Conservation (phyloP, 2,329 filamentous ascomycete genomes). For the Colletotrichum kahawae region DNA sequence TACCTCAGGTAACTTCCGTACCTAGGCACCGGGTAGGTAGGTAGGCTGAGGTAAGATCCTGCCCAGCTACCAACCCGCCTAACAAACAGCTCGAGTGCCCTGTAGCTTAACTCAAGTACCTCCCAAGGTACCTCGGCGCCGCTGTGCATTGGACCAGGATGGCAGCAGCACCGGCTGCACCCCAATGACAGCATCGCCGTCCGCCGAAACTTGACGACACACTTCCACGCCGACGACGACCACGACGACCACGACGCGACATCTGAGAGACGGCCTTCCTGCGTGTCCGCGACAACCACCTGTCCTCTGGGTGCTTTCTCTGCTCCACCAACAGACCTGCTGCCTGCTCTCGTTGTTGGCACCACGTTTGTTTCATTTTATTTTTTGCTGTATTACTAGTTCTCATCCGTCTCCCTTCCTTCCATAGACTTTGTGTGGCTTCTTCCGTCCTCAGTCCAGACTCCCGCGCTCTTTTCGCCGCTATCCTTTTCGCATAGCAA, state of each 20-base stretch:
- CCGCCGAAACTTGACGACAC: conserved; percentile 14
- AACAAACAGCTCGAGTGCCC: neutral
- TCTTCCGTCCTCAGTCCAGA: neutral
- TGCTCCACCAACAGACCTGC: neutral
- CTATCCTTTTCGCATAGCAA: neutral
- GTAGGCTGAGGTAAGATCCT: neutral
- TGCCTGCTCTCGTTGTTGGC: neutral
- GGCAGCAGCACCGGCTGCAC: conserved; percentile 2
- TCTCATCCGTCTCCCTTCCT: neutral
- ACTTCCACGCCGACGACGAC: neutral
- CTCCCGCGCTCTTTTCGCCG: neutral
- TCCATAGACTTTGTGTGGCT: neutral
- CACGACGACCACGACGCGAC: conserved; percentile 10
- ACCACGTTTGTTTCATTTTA: neutral
- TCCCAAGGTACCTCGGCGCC: neutral
- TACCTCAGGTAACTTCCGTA: neutral
- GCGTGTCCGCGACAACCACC: neutral
- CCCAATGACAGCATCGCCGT: conserved; percentile 18
- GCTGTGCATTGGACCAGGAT: conserved; percentile 6
- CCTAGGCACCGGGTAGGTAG: no score
- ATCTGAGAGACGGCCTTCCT: neutral
- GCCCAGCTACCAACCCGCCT: neutral
- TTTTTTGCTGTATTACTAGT: neutral
- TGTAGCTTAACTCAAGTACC: neutral
- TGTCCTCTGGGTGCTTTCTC: neutral